Conservation (phyloP, 768 basidiomycete genomes). For the Pleurotus platypus region DNA sequence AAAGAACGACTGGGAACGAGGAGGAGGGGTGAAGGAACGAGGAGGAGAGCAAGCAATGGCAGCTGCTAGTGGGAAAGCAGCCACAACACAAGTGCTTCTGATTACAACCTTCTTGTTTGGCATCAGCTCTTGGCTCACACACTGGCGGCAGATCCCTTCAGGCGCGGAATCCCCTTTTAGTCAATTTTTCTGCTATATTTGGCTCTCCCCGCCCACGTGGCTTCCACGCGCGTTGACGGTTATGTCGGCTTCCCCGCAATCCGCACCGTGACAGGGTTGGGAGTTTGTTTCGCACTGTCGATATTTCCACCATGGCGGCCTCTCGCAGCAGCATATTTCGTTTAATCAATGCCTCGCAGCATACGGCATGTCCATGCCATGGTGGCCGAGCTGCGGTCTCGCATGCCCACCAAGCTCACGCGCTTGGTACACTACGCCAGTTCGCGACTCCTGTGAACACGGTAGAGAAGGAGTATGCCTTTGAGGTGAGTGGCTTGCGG, state of each 20-base stretch:
- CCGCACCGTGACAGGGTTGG: conserved; percentile 4
- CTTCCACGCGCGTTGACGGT: neutral
- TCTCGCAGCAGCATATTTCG: conserved; percentile 65
- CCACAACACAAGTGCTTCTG: conserved; percentile 6
- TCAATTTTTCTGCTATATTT: neutral
- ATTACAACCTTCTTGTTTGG: conserved; percentile 16
- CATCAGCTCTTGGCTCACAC: conserved; percentile 11
- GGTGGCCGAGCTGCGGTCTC: conserved; percentile 47
- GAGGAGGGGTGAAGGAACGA: conserved; percentile 13
- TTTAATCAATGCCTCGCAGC: conserved; percentile 73
- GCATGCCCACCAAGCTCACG: conserved; percentile 35
- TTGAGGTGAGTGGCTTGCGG: conserved; percentile 52
- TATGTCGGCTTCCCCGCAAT: conserved; percentile 10
- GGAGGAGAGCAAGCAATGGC: conserved; percentile 9
- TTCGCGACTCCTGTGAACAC: conserved; percentile 75
- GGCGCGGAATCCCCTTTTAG: neutral
- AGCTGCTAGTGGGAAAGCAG: conserved; percentile 2
- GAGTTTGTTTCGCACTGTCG: too few species aligned
- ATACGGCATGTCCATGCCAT: conserved; percentile 79
- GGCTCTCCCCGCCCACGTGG: neutral
- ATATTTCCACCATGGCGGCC: conserved; percentile 34
- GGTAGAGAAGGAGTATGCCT: conserved; percentile 86
- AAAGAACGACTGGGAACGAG: conserved; percentile 17
- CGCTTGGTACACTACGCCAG: conserved; percentile 61
- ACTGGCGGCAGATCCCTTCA: neutral